These are phyloP conservation scores for Trematosphaeria pertusa DNA, from an alignment of 2,329 filamentous ascomycete genomes.

Conservation along the genomic window DNA sequence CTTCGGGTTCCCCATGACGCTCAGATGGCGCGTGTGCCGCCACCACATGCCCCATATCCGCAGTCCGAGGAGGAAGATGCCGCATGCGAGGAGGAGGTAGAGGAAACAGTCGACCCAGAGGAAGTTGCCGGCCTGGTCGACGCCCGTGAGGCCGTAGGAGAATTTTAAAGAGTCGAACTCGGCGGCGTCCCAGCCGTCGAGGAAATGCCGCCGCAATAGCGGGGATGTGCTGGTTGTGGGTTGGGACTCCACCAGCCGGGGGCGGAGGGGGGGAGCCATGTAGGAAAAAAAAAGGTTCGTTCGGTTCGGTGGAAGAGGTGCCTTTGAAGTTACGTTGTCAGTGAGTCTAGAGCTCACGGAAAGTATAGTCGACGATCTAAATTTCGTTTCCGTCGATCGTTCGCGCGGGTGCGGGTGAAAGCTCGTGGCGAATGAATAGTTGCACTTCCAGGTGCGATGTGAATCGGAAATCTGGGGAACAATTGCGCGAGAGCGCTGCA, in stretches of 20 bases:
- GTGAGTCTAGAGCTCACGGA: too few relatives aligned
- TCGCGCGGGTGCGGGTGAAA: constrained; percentile 2
- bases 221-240: constrained; percentile 9
- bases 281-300: too few relatives aligned
- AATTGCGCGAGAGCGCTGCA: constrained; percentile 1
- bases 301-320: too few relatives aligned
- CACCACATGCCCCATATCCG: constrained; percentile 52
- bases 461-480: constrained; percentile 4
- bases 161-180: constrained; percentile 43
- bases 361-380: too few relatives aligned
- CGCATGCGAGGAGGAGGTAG: constrained; percentile 43
- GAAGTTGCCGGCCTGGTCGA: constrained; percentile 57
- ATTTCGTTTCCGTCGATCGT: too few relatives aligned
- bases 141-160: constrained; percentile 55
- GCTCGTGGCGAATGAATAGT: neutral
- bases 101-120: constrained; percentile 55
- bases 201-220: constrained; percentile 27
- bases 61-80: constrained; percentile 49
- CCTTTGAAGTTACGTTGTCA: too few relatives aligned
- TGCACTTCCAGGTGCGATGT: constrained; percentile 14
- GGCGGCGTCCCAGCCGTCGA: constrained; percentile 39
- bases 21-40: constrained; percentile 54
- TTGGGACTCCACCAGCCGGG: constrained; percentile 28
- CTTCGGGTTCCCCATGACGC: constrained; percentile 50
- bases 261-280: constrained; percentile 35